Conservation (phyloP, 805 yeast species). For the Metahyphopichia silvanorum region DNA sequence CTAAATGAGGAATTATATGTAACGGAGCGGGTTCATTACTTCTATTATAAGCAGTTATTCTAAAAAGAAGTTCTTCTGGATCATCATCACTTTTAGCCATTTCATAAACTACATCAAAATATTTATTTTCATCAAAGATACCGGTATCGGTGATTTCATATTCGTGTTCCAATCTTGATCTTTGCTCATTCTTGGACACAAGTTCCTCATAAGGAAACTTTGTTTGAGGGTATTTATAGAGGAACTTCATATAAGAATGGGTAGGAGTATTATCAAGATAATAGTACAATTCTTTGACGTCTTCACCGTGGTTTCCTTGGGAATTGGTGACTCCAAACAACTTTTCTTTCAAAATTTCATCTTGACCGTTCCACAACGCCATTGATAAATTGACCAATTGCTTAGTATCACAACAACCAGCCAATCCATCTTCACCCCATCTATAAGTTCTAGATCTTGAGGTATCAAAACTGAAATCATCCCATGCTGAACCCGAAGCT, state of each 20-base stretch:
- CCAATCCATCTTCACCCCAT: slow-evolving; percentile 96
- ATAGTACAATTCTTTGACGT: slow-evolving; percentile 81
- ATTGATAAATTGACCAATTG: slow-evolving; percentile 73
- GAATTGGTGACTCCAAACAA: slow-evolving; percentile 87
- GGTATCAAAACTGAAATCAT: slow-evolving; percentile 80
- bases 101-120: slow-evolving; percentile 86
- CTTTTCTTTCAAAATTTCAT: slow-evolving; percentile 79
- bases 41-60: slow-evolving; percentile 85
- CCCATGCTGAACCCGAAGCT: slow-evolving; percentile 86
- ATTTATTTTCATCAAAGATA: slow-evolving; percentile 65
- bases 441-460: slow-evolving; percentile 77
- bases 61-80: slow-evolving; percentile 74
- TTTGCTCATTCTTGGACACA: slow-evolving; percentile 60
- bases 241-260: slow-evolving; percentile 86
- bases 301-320: slow-evolving; percentile 96
- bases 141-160: slow-evolving; percentile 84
- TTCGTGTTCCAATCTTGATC: slow-evolving; percentile 68
- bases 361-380: slow-evolving; percentile 91
- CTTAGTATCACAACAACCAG: slow-evolving; percentile 83
- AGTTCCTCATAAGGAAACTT: slow-evolving; percentile 80
- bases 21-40: slow-evolving; percentile 83
- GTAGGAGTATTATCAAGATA: slow-evolving; percentile 91
- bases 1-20: slow-evolving; percentile 80
- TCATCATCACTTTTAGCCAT: slow-evolving; percentile 83
- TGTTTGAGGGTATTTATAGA: slow-evolving; percentile 88